phyloP scores from a whole-genome alignment of 2,329 filamentous ascomycete genomes.

The Beauveria sp. region DNA sequence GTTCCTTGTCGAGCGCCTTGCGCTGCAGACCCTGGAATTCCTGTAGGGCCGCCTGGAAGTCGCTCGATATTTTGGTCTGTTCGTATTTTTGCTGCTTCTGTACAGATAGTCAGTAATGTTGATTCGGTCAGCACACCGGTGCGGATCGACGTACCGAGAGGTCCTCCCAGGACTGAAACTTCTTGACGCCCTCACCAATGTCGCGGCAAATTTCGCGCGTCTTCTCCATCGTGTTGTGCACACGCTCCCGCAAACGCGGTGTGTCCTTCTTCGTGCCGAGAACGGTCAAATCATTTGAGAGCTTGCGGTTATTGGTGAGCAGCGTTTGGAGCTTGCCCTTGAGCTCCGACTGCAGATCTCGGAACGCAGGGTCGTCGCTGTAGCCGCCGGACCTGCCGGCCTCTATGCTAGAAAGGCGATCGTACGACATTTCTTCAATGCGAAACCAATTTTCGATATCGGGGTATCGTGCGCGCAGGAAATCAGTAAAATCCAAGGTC shows the following conservation, averaged over 20 bases:
- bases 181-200: slow-evolving; percentile 89
- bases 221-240: slow-evolving; percentile 81
- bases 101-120: not conserved
- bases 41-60: slow-evolving; percentile 80
- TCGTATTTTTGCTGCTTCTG: slow-evolving; percentile 94
- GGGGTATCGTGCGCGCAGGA: not conserved
- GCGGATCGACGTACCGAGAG: slow-evolving; percentile 50
- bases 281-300: slow-evolving; percentile 76
- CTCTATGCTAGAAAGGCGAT: slow-evolving; percentile 78
- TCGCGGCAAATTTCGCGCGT: slow-evolving; percentile 82
- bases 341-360: slow-evolving; percentile 70
- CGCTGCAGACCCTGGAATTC: slow-evolving; percentile 94
- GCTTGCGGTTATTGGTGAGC: slow-evolving; percentile 77
- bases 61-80: slow-evolving; percentile 87
- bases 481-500: not conserved
- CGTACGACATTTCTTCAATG: slow-evolving; percentile 68
- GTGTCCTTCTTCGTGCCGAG: slow-evolving; percentile 89
- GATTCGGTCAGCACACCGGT: not conserved
- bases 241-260: slow-evolving; percentile 79
- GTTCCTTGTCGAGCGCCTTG: slow-evolving; percentile 84
- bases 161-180: slow-evolving; percentile 78
- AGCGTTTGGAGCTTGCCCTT: slow-evolving; percentile 86
- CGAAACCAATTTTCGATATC: not conserved
- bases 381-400: slow-evolving; percentile 71
- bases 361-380: slow-evolving; percentile 87